Base-by-base conservation (phyloP, 768 basidiomycete species). In the Leccinum longicurvipes region DNA sequence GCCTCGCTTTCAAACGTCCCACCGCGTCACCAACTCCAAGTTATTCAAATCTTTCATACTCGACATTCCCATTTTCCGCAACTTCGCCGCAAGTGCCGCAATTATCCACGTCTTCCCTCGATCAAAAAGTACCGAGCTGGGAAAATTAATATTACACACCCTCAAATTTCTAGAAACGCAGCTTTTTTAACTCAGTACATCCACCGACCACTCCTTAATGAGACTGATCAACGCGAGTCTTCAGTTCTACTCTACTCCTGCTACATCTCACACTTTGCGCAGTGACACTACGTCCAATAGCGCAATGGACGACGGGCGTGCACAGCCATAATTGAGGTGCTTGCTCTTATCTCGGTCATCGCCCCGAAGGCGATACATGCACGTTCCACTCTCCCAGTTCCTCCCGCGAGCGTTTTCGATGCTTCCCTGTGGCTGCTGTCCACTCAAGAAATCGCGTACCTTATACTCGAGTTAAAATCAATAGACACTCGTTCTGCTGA, bases 281-380 rank as follows among this genome's bases (percentile, higher is more conserved):
- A 61, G 55, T 23, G 14, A 6, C 9, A 17, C 14, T 42, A 51
- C 50, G 39, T 53, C 59, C 59, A 55, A 55, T 55, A 14, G 50
- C 56, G 34, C 59, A 56, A 56, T 56, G 12, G 5, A 57, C 56
- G 51, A 28, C 8, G 9, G 5, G 17, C 31, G 34, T 19, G 12
- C 51, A 64, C 56, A 25, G 65, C 65, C 65, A 64, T 52, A 10
- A 10, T 19, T 32, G 17, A 39, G 39, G 39, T 23, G 50, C n/a
- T 5, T 47, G 2, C 31, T 50, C 62, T 67, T 66, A 61, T 66
- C 57, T 67, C 54, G 56, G 58, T 53, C 64, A 47, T 66, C 59
- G 55, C 59, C 62, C 55, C 31, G 28, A 27, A 15, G 47, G 31
- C 25, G 15, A 3, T 45, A 45, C 44, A n/a, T 45, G 24, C 24